Base-by-base conservation (phyloP, 768 basidiomycete genomes). In the Agaricus blazei region DNA sequence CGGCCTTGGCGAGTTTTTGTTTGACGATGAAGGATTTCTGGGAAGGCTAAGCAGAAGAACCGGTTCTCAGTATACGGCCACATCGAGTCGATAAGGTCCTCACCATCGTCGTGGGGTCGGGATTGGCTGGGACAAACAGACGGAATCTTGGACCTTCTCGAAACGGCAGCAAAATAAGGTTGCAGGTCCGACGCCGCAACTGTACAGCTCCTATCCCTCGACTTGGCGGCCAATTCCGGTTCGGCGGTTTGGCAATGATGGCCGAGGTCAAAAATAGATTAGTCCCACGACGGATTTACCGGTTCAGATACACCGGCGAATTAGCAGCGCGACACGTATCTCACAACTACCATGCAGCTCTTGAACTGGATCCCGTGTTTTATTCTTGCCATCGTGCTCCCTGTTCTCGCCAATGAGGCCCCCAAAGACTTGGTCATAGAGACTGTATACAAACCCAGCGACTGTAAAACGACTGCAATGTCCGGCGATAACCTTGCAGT, bases 21-120 rank as follows among this genome's bases (percentile, higher is more conserved):
- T 99, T 99, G 72, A 90, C 94, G 70, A 90, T 83, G 84, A 98
- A 98, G 57, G 93, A 84, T 79, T 99, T 99, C 87, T 98, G 93
- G 70, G 96, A 98, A 75, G 96, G 96, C 96, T 98, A 72, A 19
- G 19, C 15, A 59, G 19, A 19, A n/a, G 42, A 6, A 44, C 38
- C 36, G 6, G 50, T 9, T 15, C 51, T 65, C 41, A 67, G 53
- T 40, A 52, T 26, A 31, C 15, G 28, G 29, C 19, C 1, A 9
- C 28, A 43, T 9, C 3, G 37, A 15, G 11, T 23, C 27, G 58
- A 59, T 23, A 40, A 54, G 42, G 9, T 51, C 57, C 79, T 63
- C 70, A 80, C 78, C 81, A 84, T 82, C 65, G 72, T 71, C 67
- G 72, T 69, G 61, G 72, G 72, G 69, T 66, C 67, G 63, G 63